These are phyloP conservation scores for Takakia lepidozioides DNA, from an alignment of 225 moss, liverwort and hornwort species.

Conservation along the genomic window DNA sequence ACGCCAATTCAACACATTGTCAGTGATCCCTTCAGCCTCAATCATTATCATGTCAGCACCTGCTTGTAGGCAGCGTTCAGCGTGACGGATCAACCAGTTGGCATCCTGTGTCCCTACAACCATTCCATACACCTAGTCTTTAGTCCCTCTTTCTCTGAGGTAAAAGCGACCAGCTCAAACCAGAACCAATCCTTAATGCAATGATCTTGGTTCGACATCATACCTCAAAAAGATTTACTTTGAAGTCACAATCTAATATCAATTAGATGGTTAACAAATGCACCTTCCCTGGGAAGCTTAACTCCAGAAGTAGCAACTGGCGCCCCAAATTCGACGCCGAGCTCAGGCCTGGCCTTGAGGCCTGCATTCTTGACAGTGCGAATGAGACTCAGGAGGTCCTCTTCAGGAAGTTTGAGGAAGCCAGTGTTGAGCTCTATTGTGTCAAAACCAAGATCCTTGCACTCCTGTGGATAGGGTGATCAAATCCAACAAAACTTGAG, in stretches of 20 bases:
- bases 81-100: constrained; percentile 48
- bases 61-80: constrained; percentile 62
- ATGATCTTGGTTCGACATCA: too few species aligned
- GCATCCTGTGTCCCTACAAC: constrained; percentile 35
- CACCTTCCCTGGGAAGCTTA: too few species aligned
- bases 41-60: constrained; percentile 73
- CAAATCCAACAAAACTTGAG: too few species aligned
- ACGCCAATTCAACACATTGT: constrained; percentile 35
- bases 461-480: constrained; percentile 32
- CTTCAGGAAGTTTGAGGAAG: constrained; percentile 47
- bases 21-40: constrained; percentile 42
- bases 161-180: too few species aligned
- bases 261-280: too few species aligned
- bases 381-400: constrained; percentile 51
- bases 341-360: constrained; percentile 61
- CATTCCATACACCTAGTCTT: not conserved
- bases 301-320: too few species aligned
- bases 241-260: too few species aligned
- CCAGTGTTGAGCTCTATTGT: constrained; percentile 52
- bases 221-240: too few species aligned
- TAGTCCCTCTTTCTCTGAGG: too few species aligned
- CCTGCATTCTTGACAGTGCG: constrained; percentile 52
- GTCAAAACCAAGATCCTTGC: constrained; percentile 72
- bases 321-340: constrained; percentile 44
- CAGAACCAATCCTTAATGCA: too few species aligned